Evolutionary conservation across 1,284 basidiomycete species (phyloP).

Genomic region (Phellopilus nigrolimitatus): DNA sequence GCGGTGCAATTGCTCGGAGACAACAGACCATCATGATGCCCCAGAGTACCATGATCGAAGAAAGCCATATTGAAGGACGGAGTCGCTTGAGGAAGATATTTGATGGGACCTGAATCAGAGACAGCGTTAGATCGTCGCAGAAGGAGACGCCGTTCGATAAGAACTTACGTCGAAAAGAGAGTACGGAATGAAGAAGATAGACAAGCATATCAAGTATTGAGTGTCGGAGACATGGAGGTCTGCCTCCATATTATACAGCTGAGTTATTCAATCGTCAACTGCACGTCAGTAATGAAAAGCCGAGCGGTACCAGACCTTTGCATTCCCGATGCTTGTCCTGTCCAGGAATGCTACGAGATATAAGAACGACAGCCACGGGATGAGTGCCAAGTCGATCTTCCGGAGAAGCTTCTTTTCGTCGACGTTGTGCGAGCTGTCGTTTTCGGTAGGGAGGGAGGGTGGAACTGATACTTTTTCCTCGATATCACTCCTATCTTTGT

Average conservation of each 20-base stretch:
- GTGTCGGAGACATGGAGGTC: slow-evolving; percentile 21
- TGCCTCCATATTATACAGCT: slow-evolving; percentile 22
- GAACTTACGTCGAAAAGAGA: slow-evolving; percentile 12
- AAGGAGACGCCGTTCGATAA: neutral
- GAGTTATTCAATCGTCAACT: too few species aligned
- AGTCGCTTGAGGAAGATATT: slow-evolving; percentile 30
- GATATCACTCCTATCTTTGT: slow-evolving; percentile 26
- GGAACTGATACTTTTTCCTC: slow-evolving; percentile 16
- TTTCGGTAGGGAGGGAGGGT: neutral
- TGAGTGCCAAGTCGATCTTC: slow-evolving; percentile 59
- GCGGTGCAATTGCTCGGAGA: slow-evolving; percentile 8
- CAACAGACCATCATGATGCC: slow-evolving; percentile 37
- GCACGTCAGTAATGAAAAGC: too few species aligned
- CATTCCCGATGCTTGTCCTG: slow-evolving; percentile 79
- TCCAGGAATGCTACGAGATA: slow-evolving; percentile 75
- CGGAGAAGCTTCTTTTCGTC: slow-evolving; percentile 61
- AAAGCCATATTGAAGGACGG: slow-evolving; percentile 30
- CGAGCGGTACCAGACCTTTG: slow-evolving; percentile 53
- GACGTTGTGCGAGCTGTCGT: slow-evolving; percentile 25
- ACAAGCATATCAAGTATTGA: slow-evolving; percentile 24
- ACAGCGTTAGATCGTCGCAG: slow-evolving; percentile 26
- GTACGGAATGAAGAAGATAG: slow-evolving; percentile 21
- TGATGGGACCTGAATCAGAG: slow-evolving; percentile 13
- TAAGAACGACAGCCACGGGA: slow-evolving; percentile 67
- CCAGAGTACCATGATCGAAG: slow-evolving; percentile 26